phyloP scores from a whole-genome alignment of 169 alveolate genomes.

The Plasmodium reichenowi region DNA sequence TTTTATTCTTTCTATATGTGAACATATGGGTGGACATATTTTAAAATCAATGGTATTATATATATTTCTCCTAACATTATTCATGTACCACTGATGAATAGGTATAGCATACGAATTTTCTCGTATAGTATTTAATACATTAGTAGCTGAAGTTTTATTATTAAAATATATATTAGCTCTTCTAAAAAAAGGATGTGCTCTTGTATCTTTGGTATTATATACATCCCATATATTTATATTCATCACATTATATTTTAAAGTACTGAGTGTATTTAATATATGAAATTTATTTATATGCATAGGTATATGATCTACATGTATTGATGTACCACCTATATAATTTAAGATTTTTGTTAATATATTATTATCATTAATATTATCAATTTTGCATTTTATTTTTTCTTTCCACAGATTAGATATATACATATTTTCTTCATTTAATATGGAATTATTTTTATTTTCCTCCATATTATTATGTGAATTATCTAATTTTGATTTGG shows the following conservation, averaged over 20 bases:
- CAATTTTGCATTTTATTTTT: conserved; percentile 72
- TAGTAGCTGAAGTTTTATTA: conserved; percentile 14
- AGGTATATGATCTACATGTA: conserved; percentile 50
- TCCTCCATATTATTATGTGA: conserved; percentile 2
- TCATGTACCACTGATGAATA: conserved; percentile 29
- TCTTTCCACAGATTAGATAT: conserved; percentile 47
- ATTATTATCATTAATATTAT: conserved; percentile 58
- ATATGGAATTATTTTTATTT: not conserved
- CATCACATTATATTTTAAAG: conserved; percentile 11
- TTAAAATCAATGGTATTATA: conserved; percentile 47
- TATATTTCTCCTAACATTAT: conserved; percentile 41
- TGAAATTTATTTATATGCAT: conserved; percentile 44
- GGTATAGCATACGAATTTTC: conserved; percentile 33
- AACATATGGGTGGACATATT: conserved; percentile 71
- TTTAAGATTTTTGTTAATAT: conserved; percentile 46
- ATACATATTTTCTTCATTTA: conserved; percentile 11
- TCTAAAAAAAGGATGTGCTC: conserved; percentile 33
- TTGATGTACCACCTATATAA: conserved; percentile 20
- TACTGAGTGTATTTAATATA: conserved; percentile 31
- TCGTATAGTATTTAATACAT: conserved; percentile 10
- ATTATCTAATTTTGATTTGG: not conserved
- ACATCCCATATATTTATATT: conserved; percentile 72
- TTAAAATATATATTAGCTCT: conserved; percentile 62
- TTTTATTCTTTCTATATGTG: conserved; percentile 50
- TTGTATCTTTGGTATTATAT: conserved; percentile 22